Base-by-base conservation (phyloP, 2,329 filamentous ascomycete species). In the Phoma sp. region DNA sequence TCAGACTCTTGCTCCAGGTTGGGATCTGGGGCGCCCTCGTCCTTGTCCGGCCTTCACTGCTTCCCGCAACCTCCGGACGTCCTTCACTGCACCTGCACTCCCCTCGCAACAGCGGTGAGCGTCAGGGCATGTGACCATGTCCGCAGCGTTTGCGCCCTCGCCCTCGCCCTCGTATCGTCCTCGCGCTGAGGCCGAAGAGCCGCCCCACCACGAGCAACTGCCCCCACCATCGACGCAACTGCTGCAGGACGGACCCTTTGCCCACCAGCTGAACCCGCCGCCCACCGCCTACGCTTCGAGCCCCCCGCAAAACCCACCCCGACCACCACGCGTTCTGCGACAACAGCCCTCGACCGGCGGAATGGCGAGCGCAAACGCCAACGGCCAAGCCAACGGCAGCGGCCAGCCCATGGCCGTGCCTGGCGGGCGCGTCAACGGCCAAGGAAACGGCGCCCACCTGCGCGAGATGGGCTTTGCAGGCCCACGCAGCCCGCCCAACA, bases 401-500 rank as follows among this genome's bases (percentile, higher is more conserved):
- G 70, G 61, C 42, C 51, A 49, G 45, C 69, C 72, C 52, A 62
- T 76, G 67, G 60, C 74, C 4, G 73, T 76, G 27, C 74, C 74
- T 2, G 66, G 62, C 48, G 70, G 68, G 38, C 65, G 69, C 61
- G 64, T 69, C 57, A 64, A 65, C 58, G 67, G 69, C 55, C 64
- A 67, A 29, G 71, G 67, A 38, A 64, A 71, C 57, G 64, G 66
- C 40, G 62, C 64, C 48, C 67, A 69, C 61, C 57, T 74, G 67
- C 70, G 72, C 61, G 72, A 70, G 22, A 70, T 74, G 69, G 69
- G 66, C 60, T 75, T 75, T 51, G 73, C 65, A 39, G 75, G 72
- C 29, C 73, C 78, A 44, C 73, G 77, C 60, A 80, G 78, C 61
- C 78, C 78, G 49, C 78, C 79, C 13, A 80, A 77, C 73, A 78